A percentile compares a stretch with the other conserved stretches of the same genome.
Conservation (phyloP, 2,329 filamentous ascomycete species). For the Cryphonectria parasitica region DNA sequence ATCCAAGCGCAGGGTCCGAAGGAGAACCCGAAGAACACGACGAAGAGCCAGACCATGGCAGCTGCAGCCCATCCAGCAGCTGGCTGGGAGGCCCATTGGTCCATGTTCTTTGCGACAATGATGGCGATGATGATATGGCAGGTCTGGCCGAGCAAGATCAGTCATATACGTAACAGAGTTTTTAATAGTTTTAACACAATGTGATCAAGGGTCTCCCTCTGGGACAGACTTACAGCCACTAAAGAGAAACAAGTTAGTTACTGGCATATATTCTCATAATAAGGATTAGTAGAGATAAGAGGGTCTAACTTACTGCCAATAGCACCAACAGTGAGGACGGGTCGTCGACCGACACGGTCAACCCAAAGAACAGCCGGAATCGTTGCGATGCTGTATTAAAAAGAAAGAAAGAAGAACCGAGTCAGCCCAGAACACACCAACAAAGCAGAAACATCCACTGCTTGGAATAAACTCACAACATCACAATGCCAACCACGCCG, state of each 20-base stretch:
- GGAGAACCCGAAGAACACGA: conserved; percentile 74
- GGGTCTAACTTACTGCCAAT: conserved; percentile 57
- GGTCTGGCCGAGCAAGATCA: conserved; percentile 46
- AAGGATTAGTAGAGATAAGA: too few species aligned
- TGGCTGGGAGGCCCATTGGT: conserved; percentile 58
- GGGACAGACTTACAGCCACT: conserved; percentile 17
- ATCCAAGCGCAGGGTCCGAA: conserved; percentile 80
- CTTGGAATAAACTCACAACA: conserved; percentile 49
- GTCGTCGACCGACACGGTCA: conserved; percentile 66
- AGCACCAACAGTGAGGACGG: conserved; percentile 65
- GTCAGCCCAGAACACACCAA: background rate
- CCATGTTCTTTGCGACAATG: conserved; percentile 67
- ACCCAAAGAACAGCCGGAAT: conserved; percentile 69
- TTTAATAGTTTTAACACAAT: background rate
- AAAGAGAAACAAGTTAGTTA: background rate
- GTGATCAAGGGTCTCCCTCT: too few species aligned
- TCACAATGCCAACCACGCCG: conserved; percentile 71
- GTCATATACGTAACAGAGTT: background rate
- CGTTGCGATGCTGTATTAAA: conserved; percentile 51
- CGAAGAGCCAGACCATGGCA: conserved; percentile 74
- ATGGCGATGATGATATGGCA: conserved; percentile 74
- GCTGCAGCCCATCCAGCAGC: conserved; percentile 72
- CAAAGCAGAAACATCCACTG: background rate
- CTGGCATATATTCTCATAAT: background rate
- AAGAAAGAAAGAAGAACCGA: background rate